Percentiles rank a stretch among this genome's conserved stretches.
phyloP scores from a whole-genome alignment of 1,284 basidiomycete species.

The Apiotrichum laibachii region DNA sequence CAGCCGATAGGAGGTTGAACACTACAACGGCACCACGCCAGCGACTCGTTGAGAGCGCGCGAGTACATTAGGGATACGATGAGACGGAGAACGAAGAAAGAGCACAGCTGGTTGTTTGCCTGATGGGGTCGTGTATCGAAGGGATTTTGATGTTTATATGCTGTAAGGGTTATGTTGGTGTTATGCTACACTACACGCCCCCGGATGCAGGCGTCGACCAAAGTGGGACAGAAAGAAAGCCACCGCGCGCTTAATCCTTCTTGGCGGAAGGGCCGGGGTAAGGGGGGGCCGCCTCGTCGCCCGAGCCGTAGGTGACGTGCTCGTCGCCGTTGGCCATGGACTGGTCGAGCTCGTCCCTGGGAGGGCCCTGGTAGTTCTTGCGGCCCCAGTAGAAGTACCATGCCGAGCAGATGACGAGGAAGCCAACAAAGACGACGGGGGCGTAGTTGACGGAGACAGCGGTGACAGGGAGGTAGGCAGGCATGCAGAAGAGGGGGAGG shows the following conservation, averaged over 20 bases:
- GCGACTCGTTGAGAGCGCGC: constrained; percentile 6
- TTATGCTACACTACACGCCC: no score
- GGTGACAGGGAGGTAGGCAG: constrained; percentile 34
- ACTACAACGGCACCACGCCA: constrained; percentile 6
- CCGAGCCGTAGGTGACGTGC: no score
- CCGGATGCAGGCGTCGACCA: no score
- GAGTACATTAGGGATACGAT: constrained; percentile 1
- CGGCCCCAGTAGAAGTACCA: constrained; percentile 58
- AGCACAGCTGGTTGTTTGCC: no score
- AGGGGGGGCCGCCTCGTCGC: not conserved
- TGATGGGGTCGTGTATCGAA: no score
- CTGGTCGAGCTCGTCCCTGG: constrained; percentile 20
- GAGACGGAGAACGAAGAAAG: no score
- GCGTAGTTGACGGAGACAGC: constrained; percentile 50
- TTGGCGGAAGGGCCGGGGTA: not conserved
- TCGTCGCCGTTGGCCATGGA: not conserved
- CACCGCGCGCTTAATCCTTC: not conserved
- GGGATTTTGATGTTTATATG: no score
- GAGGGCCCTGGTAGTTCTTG: constrained; percentile 43
- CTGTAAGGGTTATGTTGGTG: no score
- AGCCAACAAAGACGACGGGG: constrained; percentile 63
- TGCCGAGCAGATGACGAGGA: constrained; percentile 57
- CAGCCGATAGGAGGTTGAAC: constrained; percentile 1
- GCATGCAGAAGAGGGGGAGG: constrained; percentile 37
- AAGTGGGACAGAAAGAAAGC: no score